These are phyloP conservation scores for Hibiscus tridactylites DNA, from an alignment of 345 rosid genomes.

Conservation along the genomic window DNA sequence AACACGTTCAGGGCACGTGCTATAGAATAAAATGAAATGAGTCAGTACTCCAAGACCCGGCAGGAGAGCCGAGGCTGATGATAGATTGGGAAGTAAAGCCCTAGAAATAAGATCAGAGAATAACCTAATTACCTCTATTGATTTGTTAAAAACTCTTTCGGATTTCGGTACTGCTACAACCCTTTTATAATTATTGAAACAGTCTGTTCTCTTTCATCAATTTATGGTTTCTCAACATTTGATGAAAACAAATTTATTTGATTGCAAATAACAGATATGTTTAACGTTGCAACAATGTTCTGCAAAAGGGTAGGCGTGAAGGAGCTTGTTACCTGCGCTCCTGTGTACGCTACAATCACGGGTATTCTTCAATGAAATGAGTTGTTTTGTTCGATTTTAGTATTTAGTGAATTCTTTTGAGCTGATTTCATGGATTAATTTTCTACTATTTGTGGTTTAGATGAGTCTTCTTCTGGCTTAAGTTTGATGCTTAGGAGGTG, in stretches of 20 bases:
- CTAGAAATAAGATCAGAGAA: neutral
- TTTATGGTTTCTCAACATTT: neutral
- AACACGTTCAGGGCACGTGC: neutral
- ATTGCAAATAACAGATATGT: constrained; percentile 7
- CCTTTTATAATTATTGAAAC: neutral
- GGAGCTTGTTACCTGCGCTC: constrained; percentile 34
- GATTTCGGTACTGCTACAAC: neutral
- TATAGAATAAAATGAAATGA: neutral
- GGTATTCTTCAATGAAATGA: constrained; percentile 20
- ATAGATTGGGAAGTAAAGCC: neutral
- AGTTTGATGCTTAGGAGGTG: constrained; percentile 65
- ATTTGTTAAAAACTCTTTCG: too few species aligned
- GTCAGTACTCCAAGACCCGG: neutral
- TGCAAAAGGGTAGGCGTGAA: constrained; percentile 43
- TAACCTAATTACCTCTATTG: neutral
- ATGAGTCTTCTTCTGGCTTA: constrained; percentile 35
- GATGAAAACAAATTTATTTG: neutral
- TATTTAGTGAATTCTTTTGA: neutral
- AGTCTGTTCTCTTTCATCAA: neutral
- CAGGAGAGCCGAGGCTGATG: neutral
- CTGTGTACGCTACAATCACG: constrained; percentile 30
- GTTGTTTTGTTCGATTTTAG: neutral
- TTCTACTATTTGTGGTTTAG: constrained; percentile 17
- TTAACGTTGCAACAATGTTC: constrained; percentile 18
- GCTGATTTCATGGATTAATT: neutral